Conservation (phyloP, 257 asterid genomes). For the Gentiana dahurica region DNA sequence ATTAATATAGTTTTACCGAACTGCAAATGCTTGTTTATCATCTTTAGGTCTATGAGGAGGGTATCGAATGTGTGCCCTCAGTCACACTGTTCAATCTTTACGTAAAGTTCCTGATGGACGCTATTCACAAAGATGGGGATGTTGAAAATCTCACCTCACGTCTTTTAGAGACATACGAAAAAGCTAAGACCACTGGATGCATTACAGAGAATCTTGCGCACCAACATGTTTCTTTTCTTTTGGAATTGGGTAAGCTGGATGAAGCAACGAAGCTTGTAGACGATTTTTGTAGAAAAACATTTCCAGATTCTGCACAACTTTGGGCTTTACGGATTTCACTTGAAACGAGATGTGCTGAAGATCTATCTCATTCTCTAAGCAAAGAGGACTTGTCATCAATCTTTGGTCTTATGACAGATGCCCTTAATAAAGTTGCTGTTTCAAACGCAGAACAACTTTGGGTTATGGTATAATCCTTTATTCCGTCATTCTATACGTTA, state of each 20-base stretch:
- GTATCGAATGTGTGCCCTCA: constrained; percentile 45
- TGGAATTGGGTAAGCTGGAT: constrained; percentile 43
- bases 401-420: constrained; percentile 43
- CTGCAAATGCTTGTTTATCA: constrained; percentile 1
- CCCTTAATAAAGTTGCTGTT: constrained; percentile 38
- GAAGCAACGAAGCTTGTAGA: constrained; percentile 53
- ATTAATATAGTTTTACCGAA: too few relatives aligned
- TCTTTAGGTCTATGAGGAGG: constrained; percentile 76
- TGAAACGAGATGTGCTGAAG: constrained; percentile 36
- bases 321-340: constrained; percentile 64
- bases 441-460: constrained; percentile 69
- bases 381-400: constrained; percentile 33
- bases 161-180: constrained; percentile 49
- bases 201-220: constrained; percentile 68
- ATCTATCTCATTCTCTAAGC: constrained; percentile 22
- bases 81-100: constrained; percentile 43
- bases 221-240: constrained; percentile 53
- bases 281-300: constrained; percentile 48
- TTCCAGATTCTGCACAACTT: constrained; percentile 42
- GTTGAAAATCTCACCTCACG: constrained; percentile 51
- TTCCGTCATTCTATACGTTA: constrained; percentile 6
- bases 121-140: constrained; percentile 20
- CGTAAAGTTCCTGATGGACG: constrained; percentile 56
- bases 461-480: constrained; percentile 59
- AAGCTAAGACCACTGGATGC: constrained; percentile 54